These are phyloP conservation scores for Fraxinus paxiana DNA, from an alignment of 305 asterid species.

Conservation along the genomic window DNA sequence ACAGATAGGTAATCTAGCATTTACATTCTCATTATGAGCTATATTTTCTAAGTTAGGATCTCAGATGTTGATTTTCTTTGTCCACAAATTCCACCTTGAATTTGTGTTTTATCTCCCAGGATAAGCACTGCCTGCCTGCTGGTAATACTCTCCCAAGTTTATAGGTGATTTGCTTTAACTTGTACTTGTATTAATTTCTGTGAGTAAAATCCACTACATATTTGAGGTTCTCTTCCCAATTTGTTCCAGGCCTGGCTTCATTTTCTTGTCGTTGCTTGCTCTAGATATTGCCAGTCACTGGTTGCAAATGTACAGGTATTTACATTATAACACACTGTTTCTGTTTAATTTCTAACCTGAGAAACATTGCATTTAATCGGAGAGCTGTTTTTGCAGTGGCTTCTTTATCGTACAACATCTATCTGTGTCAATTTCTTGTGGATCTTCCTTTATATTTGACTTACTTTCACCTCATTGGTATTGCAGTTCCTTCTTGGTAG, in stretches of 20 bases:
- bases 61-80: conserved; percentile 7
- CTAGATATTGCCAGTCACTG: conserved; percentile 92
- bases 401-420: neutral
- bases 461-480: neutral
- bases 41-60: neutral
- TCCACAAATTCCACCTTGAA: conserved; percentile 20
- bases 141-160: conserved; percentile 93
- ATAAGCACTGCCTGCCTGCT: conserved; percentile 94
- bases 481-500: conserved; percentile 78
- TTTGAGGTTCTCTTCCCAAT: neutral
- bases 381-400: neutral
- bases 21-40: neutral
- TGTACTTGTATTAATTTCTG: conserved; percentile 1
- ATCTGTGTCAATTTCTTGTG: neutral
- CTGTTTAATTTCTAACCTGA: neutral
- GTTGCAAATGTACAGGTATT: conserved; percentile 98
- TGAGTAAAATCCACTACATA: neutral
- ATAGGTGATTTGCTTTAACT: conserved; percentile 43
- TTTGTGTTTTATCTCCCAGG: conserved; percentile 43
- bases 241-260: conserved; percentile 39
- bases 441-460: conserved; percentile 3
- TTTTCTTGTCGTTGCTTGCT: conserved; percentile 57
- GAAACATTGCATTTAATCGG: neutral
- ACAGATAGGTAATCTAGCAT: conserved; percentile 71
- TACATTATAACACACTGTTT: neutral